Evolutionary conservation across 129 eudicot species (phyloP).

Genomic region (Ambrosia trifida): DNA sequence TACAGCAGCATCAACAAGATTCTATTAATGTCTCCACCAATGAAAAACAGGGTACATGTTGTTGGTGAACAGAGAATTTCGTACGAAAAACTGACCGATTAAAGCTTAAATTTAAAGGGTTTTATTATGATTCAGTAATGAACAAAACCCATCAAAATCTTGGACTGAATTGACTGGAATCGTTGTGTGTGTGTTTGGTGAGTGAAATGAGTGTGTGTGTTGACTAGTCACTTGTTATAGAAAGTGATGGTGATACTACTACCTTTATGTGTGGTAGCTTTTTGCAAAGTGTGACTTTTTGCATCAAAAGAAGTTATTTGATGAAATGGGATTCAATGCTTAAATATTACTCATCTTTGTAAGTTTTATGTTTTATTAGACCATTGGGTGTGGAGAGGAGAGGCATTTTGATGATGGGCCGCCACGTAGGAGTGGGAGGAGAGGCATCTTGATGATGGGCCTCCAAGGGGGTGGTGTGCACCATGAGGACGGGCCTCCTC

Average conservation of each 20-base stretch:
- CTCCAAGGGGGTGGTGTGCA: no score
- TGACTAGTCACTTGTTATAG: conserved; percentile 51
- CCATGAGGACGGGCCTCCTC: no score
- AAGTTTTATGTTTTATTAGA: neutral
- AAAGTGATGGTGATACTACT: conserved; percentile 49
- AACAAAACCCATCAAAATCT: neutral
- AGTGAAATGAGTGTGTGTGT: conserved; percentile 29
- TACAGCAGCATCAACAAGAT: conserved; percentile 35
- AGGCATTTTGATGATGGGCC: no score
- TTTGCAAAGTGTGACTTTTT: conserved; percentile 33
- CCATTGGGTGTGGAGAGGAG: no score
- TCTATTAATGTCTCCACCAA: conserved; percentile 32
- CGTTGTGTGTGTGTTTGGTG: conserved; percentile 33
- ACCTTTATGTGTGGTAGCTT: conserved; percentile 55
- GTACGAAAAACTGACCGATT: conserved; percentile 17
- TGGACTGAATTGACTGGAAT: conserved; percentile 14
- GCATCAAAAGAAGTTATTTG: conserved; percentile 68
- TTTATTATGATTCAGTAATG: neutral
- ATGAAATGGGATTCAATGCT: conserved; percentile 32
- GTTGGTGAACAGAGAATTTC: conserved; percentile 24
- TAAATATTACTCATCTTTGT: conserved; percentile 24
- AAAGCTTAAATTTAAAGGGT: conserved; percentile 16
- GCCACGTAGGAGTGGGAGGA: no score
- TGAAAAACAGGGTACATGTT: conserved; percentile 32
- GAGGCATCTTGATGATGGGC: no score